phyloP scores from a whole-genome alignment of 192 early-diverging fungal genomes.

The Backusella westeae region DNA sequence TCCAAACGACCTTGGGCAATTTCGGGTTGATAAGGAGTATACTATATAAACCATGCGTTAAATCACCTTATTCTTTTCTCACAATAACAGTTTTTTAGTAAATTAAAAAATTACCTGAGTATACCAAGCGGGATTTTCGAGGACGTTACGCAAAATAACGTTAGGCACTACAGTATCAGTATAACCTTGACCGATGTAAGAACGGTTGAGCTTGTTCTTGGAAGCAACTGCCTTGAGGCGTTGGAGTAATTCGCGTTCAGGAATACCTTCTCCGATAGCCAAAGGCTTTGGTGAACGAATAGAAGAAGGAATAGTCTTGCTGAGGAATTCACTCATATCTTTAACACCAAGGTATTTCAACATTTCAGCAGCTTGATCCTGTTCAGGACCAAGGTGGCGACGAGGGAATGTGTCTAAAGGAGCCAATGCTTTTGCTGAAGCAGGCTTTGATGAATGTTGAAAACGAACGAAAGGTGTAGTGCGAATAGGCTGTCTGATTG shows the following conservation, averaged over 20 bases:
- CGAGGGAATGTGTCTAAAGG: constrained; percentile 72
- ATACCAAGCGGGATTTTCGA: constrained; percentile 99
- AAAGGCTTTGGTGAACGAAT: constrained; percentile 77
- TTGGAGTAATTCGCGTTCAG: constrained; percentile 87
- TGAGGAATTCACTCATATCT: constrained; percentile 78
- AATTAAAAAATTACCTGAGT: constrained; percentile 63
- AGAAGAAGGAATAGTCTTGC: constrained; percentile 77
- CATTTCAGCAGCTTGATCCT: constrained; percentile 79
- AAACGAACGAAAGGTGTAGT: constrained; percentile 11
- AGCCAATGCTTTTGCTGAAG: constrained; percentile 37
- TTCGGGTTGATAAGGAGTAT: constrained; percentile 99
- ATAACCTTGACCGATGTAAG: constrained; percentile 98
- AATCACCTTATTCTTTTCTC: background rate
- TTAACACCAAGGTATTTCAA: constrained; percentile 75
- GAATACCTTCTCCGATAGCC: constrained; percentile 69
- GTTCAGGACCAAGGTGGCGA: constrained; percentile 87
- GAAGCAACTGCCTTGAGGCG: constrained; percentile 81
- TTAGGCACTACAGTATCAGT: constrained; percentile 86
- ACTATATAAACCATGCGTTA: constrained; percentile 45
- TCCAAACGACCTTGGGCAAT: constrained; percentile 98
- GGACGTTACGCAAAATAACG: constrained; percentile 93
- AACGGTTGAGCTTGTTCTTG: constrained; percentile 89
- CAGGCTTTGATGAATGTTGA: constrained; percentile 19
- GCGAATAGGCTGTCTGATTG: background rate
- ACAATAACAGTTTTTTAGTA: background rate